Evolutionary conservation across 2,329 filamentous ascomycete genomes (phyloP).

Genomic region (Podosphaera aphanis): DNA sequence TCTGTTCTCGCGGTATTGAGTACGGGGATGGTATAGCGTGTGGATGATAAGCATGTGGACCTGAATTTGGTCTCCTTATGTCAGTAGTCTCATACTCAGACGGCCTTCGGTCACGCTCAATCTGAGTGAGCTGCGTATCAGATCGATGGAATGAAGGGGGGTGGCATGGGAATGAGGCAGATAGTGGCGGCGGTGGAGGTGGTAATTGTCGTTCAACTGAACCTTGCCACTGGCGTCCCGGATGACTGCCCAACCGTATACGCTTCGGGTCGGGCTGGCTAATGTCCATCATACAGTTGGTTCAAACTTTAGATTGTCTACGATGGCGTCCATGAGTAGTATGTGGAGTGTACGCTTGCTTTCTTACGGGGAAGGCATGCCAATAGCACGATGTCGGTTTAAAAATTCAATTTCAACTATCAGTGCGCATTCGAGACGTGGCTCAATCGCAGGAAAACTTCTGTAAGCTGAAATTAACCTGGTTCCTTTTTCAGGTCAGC

Average conservation of each 20-base stretch:
- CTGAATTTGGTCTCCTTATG: conserved; percentile 11
- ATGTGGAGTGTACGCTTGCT: neutral
- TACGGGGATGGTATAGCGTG: conserved; percentile 17
- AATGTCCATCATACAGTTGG: conserved; percentile 28
- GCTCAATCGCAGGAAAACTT: neutral
- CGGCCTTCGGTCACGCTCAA: conserved; percentile 25
- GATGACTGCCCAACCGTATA: conserved; percentile 27
- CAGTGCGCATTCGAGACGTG: neutral
- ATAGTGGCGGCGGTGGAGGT: conserved; percentile 13
- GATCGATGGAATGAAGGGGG: conserved; percentile 13
- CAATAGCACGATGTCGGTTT: neutral
- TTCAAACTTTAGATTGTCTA: conserved; percentile 19
- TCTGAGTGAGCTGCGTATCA: conserved; percentile 15
- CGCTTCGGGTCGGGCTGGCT: conserved; percentile 35
- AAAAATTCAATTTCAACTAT: neutral
- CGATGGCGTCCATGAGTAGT: conserved; percentile 18
- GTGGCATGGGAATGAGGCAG: conserved; percentile 9
- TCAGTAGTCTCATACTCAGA: conserved; percentile 27
- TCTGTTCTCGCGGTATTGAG: conserved; percentile 22
- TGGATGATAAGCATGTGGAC: conserved; percentile 12
- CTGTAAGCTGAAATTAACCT: neutral
- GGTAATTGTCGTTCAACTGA: conserved; percentile 21
- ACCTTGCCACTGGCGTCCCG: conserved; percentile 21
- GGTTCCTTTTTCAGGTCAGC: neutral
- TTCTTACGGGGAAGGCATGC: neutral